phyloP scores from a whole-genome alignment of 2,329 filamentous ascomycete species.

The Colletotrichum orchidophilum region DNA sequence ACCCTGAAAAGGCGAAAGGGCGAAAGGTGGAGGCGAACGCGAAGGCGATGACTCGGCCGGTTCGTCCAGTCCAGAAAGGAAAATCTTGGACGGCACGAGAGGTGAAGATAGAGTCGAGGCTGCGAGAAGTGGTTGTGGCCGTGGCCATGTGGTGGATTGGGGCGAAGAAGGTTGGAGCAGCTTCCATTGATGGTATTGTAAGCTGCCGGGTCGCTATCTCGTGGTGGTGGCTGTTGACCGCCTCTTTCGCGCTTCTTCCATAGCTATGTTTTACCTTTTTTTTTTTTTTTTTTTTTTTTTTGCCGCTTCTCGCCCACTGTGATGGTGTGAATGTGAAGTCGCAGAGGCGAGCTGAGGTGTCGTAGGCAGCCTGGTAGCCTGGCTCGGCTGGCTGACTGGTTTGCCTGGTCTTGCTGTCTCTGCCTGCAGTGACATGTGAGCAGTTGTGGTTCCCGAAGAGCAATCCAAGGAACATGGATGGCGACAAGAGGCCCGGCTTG shows the following conservation, averaged over 20 bases:
- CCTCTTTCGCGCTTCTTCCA: slow-evolving; percentile 24
- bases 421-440: slow-evolving; percentile 31
- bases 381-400: neutral
- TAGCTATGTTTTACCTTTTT: neutral
- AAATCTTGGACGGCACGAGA: neutral
- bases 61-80: neutral
- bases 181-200: slow-evolving; percentile 6
- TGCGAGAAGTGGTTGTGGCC: neutral
- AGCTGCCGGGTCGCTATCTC: neutral
- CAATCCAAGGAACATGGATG: slow-evolving; percentile 1
- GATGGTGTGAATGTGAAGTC: slow-evolving; percentile 1
- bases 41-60: slow-evolving; percentile 16
- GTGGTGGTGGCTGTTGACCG: slow-evolving; percentile 13
- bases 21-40: slow-evolving; percentile 18
- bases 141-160: neutral
- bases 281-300: no score
- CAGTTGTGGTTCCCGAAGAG: slow-evolving; percentile 24
- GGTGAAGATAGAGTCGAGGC: neutral
- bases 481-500: slow-evolving; percentile 4
- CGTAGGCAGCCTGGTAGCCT: slow-evolving; percentile 8
- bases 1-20: neutral
- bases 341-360: slow-evolving; percentile 16
- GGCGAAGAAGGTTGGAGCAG: slow-evolving; percentile 22
- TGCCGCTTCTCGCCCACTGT: neutral
- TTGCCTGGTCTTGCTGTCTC: slow-evolving; percentile 6